Base-by-base conservation (phyloP, 179 eudicot species). In the Camellia oleifera region DNA sequence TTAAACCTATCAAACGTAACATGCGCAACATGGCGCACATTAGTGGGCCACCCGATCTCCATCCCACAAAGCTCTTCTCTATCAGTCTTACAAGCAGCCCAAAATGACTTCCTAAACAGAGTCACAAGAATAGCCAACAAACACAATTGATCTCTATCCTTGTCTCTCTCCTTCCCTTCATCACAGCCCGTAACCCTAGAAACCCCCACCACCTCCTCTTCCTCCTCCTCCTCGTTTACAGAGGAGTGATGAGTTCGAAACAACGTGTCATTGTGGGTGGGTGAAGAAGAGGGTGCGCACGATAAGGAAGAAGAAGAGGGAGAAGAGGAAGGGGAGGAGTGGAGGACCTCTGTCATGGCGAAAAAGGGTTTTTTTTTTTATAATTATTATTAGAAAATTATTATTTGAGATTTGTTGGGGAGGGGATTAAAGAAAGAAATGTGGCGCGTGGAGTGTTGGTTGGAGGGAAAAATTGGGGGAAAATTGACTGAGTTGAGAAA, bases 1-100 rank as follows among this genome's bases (percentile, higher is more conserved):
- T 93, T 88, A 48, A 91, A 94, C 70, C 97, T 85, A 85, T 95
- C 98, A 88, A 95, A 95, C 1, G 98, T 95, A n/a, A 95, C 98
- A 87, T 95, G 98, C 4, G 97, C 95, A 64, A 95, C 97, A 87
- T 95, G 98, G 77, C 94, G 91, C 57, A 95, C 98, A 90, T 92
- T 89, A 61, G 94, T 90, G 58, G 98, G 98, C 84, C 90, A 80
- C 45, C 98, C 94, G 65, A 95, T 95, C 83, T 95, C 97, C 98
- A 95, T 94, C 26, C 81, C 83, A 60, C 81, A 72, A 78, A 85
- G 77, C 81, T 79, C 82, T 77, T 64, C 87, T 60, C 84, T 75
- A 62, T 81, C 87, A 77, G 89, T 81, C 72, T 87, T 89, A 79
- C 95, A 92, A 88, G 94, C 88, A 76, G 85, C 66, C 72, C 91